A percentile compares a stretch with the other conserved stretches of the same genome.
Conservation (phyloP, 805 yeast genomes). For the Wickerhamiella sergipiensis region DNA sequence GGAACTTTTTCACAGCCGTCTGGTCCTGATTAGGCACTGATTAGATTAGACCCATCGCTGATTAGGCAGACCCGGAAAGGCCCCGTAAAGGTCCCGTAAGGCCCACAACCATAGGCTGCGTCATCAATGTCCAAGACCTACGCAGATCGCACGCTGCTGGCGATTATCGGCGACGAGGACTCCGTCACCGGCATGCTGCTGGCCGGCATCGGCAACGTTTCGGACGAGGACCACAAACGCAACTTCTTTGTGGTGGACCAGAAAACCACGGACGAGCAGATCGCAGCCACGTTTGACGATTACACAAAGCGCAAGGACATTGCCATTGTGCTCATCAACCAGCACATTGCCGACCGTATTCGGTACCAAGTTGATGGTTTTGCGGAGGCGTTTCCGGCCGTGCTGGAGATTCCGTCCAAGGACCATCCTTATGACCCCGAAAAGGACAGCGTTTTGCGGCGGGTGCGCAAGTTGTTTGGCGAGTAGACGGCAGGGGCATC, state of each 20-base stretch:
- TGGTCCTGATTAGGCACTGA: too few relatives aligned
- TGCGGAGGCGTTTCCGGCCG: slow-evolving; percentile 89
- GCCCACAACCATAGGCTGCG: too few relatives aligned
- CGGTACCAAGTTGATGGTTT: slow-evolving; percentile 69
- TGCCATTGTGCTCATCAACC: slow-evolving; percentile 86
- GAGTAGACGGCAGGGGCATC: slow-evolving; percentile 36
- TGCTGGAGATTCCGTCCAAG: slow-evolving; percentile 92
- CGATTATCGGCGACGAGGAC: slow-evolving; percentile 96
- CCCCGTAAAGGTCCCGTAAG: too few relatives aligned
- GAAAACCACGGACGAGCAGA: slow-evolving; percentile 62
- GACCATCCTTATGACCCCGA: slow-evolving; percentile 99
- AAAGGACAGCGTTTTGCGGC: slow-evolving; percentile 86
- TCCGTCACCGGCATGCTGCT: slow-evolving; percentile 89
- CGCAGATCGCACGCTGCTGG: slow-evolving; percentile 67
- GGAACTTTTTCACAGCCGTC: too few relatives aligned
- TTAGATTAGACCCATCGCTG: too few relatives aligned
- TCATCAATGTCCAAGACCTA: slow-evolving; percentile 24
- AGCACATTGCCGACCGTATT: slow-evolving; percentile 84
- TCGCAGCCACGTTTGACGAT: slow-evolving; percentile 58
- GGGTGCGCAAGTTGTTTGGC: slow-evolving; percentile 90
- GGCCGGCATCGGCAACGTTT: slow-evolving; percentile 89
- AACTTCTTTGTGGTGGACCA: slow-evolving; percentile 78
- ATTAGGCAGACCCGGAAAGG: too few relatives aligned
- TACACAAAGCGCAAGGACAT: slow-evolving; percentile 79
- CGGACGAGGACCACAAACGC: slow-evolving; percentile 39